Evolutionary conservation across 228 moss, liverwort and hornwort genomes (phyloP), one percentile per base, ranked within the genome.

Genomic region (Sphagnum magellanicum): DNA sequence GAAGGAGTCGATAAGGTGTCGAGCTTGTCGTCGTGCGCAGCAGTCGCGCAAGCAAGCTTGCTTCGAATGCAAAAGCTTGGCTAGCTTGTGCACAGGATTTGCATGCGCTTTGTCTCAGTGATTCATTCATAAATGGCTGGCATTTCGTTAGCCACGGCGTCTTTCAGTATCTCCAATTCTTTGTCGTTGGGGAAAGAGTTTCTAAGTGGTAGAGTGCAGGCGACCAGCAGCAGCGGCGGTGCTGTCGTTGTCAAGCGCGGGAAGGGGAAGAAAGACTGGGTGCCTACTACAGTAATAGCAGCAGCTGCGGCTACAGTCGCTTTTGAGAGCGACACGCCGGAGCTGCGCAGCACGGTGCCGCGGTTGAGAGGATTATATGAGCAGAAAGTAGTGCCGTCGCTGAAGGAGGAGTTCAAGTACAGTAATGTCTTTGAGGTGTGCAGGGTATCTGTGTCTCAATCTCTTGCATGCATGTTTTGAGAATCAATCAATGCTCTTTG

Each of bases 361-460:
- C 71, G 92, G 71, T 71, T 92, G 73, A 74, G 80, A 9, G 78
- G 72, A 66, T 80, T 92, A 60, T 92, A 89, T 63, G 48, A 69
- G 68, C 67, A 78, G 52, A 96, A 85, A 76, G 92, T 72, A 64
- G 89, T 89, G 51, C 89, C 91, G 4, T 82, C 80, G 12, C 13
- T 96, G 83, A 78, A 91, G 71, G 95, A 95, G 68, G 84, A 90
- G 74, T 89, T 63, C 67, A 88, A 96, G 81, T 96, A 88, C 49
- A 14, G 5, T 58, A 96, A 84, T 60, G 49, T 59, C 32, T 73
- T 78, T 64, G 58, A 91, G 93, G 87, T 91, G 8, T 69, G 76
- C 13, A 49, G 55, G 17, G 16, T 16, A 8, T 59, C 63, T 51
- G 58, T 16, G 61, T 59, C 49, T 14, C 50, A 12, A 50, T 69